Evolutionary conservation across 2,329 filamentous ascomycete genomes (phyloP).

Genomic region (Fusarium sp.): DNA sequence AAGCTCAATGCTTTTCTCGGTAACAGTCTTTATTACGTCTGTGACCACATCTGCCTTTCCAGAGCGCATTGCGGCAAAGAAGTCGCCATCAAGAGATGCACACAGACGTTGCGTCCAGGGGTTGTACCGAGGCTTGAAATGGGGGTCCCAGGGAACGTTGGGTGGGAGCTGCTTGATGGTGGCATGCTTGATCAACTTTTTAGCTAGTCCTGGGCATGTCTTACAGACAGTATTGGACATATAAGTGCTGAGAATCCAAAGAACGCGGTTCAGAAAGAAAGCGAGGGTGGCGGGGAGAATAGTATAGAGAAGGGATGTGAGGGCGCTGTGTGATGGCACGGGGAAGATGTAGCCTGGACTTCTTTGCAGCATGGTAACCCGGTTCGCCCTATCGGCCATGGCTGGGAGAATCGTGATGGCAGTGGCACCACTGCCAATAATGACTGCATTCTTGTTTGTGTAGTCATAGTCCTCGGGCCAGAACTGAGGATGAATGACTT

Average conservation of each 20-base stretch:
- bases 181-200: constrained; percentile 53
- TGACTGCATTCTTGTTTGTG: constrained; percentile 67
- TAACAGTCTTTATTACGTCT: constrained; percentile 57
- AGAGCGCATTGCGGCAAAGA: constrained; percentile 53
- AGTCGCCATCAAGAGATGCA: constrained; percentile 58
- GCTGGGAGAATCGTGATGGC: constrained; percentile 72
- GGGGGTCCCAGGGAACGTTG: constrained; percentile 58
- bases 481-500: constrained; percentile 74
- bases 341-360: constrained; percentile 70
- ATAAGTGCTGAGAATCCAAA: constrained; percentile 56
- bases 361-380: constrained; percentile 75
- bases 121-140: constrained; percentile 64
- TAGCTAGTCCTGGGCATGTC: constrained; percentile 56
- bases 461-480: constrained; percentile 76
- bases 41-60: constrained; percentile 56
- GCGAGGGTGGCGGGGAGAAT: constrained; percentile 56
- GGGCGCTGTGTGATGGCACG: constrained; percentile 54
- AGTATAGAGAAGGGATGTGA: constrained; percentile 49
- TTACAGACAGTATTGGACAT: constrained; percentile 58
- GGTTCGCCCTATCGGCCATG: constrained; percentile 63
- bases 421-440: constrained; percentile 74
- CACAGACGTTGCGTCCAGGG: constrained; percentile 77
- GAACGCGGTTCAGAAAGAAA: constrained; percentile 55
- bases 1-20: constrained; percentile 55
- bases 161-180: constrained; percentile 59